Percentiles rank a stretch among this genome's conserved stretches.
Evolutionary conservation across 768 basidiomycete genomes (phyloP).

Genomic region (Chalciporus sphaerocephalus): DNA sequence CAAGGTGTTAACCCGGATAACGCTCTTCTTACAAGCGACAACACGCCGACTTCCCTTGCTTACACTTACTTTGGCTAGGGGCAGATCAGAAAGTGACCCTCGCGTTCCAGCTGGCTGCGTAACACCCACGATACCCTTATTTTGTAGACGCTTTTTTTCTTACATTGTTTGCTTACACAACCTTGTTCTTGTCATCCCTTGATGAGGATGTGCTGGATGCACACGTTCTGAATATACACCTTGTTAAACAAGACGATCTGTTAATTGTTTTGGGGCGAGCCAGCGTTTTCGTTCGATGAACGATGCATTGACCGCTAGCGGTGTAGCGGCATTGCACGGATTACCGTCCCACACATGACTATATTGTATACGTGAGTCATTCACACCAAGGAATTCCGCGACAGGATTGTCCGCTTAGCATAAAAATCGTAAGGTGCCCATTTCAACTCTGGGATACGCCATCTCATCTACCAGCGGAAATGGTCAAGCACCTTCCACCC

Average conservation of each 20-base stretch:
- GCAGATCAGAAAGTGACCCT: neutral
- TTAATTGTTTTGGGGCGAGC: neutral
- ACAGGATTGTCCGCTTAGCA: too few relatives aligned
- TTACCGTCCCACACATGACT: neutral
- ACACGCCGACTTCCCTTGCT: slow-evolving; percentile 51
- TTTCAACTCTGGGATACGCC: too few relatives aligned
- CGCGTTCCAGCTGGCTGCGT: slow-evolving; percentile 2
- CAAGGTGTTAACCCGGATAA: slow-evolving; percentile 51
- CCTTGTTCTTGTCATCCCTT: slow-evolving; percentile 7
- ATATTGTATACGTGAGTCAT: neutral
- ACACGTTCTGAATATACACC: slow-evolving; percentile 12
- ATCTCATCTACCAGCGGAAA: slow-evolving; percentile 9
- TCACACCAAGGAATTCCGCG: neutral
- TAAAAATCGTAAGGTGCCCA: too few relatives aligned
- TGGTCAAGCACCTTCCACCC: slow-evolving; percentile 52
- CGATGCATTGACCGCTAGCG: too few relatives aligned
- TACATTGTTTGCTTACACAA: neutral
- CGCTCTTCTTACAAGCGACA: slow-evolving; percentile 41
- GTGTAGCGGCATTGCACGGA: neutral
- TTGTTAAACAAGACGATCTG: slow-evolving; percentile 24
- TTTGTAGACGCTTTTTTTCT: slow-evolving; percentile 10
- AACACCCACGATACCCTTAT: slow-evolving; percentile 17
- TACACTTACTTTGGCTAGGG: slow-evolving; percentile 38
- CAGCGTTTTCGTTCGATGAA: neutral
- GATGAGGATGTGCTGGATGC: slow-evolving; percentile 23